A percentile compares a stretch with the other conserved stretches of the same genome.
These are phyloP conservation scores for Secale cereale DNA, from an alignment of 176 grass and related monocot genomes.

Conservation along the genomic window DNA sequence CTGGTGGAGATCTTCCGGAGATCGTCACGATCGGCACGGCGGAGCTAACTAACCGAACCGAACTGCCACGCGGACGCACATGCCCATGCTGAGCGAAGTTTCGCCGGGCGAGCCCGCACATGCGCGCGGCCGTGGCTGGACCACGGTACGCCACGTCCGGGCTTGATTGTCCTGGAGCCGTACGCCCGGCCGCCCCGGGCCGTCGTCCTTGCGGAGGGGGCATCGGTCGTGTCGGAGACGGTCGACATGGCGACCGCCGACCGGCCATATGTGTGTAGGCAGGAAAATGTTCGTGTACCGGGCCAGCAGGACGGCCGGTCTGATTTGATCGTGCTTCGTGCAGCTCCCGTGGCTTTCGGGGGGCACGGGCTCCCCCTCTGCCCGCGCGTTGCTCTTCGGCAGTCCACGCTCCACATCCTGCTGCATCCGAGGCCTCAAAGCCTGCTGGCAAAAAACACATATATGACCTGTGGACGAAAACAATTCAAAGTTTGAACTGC, in stretches of 20 bases:
- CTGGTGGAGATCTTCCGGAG: background rate
- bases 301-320: background rate
- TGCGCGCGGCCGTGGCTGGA: too few species aligned
- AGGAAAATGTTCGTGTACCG: background rate
- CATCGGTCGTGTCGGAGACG: background rate
- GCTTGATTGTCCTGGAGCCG: background rate
- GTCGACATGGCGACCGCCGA: background rate
- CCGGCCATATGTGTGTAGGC: background rate
- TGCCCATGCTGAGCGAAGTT: background rate
- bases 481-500: too few species aligned
- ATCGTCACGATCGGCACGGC: background rate
- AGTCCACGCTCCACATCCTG: too few species aligned
- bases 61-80: conserved; percentile 13
- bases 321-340: background rate
- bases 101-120: too few species aligned
- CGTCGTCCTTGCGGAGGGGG: background rate
- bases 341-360: background rate
- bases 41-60: background rate
- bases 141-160: too few species aligned
- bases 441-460: too few species aligned
- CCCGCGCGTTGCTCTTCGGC: too few species aligned
- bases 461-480: too few species aligned
- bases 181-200: background rate
- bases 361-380: too few species aligned
- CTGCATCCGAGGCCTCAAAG: too few species aligned